Base-by-base conservation (phyloP, 345 rosid genomes). In the Heritiera fomes region DNA sequence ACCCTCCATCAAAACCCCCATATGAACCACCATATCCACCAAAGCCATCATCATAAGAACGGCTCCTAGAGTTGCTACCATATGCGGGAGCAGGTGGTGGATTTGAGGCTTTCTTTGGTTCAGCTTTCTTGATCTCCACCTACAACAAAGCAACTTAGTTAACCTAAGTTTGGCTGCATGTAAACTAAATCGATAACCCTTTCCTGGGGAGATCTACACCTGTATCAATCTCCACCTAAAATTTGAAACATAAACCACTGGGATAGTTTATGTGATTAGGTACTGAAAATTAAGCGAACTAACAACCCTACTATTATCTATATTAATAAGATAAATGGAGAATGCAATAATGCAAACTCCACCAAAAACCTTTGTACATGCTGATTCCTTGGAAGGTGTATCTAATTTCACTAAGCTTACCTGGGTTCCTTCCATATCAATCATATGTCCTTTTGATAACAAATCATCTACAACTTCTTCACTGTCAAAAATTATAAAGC, bases 121-220 rank as follows among this genome's bases (percentile, higher is more conserved):
- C 99, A 66, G 99, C 99, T 90, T 96, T 96, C 95, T 94, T 94
- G 97, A 96, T 90, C 91, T 96, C 98, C 94, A 94, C 98, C 98
- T 95, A 95, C 97, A 95, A 93, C 88, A 91, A 89, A 95, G 95
- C 85, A 95, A 89, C 90, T 93, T 87, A 88, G 89, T 95, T 86
- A 95, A 93, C 98, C 98, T 91, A 95, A 73, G 83, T 85, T 85
- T 80, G 78, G 90, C 85, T 84, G 82, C 84, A 75, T 75, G 83
- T 75, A 90, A 84, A 81, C 94, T 89, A 84, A n/a, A 67, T 62
- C 34, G 77, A 65, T 50, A 66, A 77, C 66, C 87, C 83, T 76
- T 77, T 43, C 88, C 87, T 60, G 69, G n/a, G 58, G 58, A 53
- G 58, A 53, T 53, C 58, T 53, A 53, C n/a, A 53, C 58, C 18